Evolutionary conservation across 306 rosid species (phyloP), one percentile per base, ranked within the genome.

Genomic region (Hippophae tibetana): DNA sequence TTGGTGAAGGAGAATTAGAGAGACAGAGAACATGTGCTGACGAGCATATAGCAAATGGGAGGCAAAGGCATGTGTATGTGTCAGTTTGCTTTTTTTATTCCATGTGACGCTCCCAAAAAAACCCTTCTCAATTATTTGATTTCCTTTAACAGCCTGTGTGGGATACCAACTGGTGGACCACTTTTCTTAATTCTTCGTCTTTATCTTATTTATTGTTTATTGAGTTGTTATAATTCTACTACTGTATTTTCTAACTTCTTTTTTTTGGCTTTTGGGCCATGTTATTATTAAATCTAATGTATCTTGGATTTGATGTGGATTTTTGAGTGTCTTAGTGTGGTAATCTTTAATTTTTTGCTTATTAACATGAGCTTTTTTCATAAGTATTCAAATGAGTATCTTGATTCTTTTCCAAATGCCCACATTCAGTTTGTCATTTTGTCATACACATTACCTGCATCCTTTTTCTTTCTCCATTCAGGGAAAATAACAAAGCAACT

Each of bases 21-120:
- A 83, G 85, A 84, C 82, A 84, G 74, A 76, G 57, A 82, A 60
- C 93, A 31, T 31, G 38, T 31, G 38, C 38, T 31, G 38, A 79
- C 78, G 87, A 79, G 86, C 82, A 73, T 57, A 79, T 83, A 82
- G 23, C 73, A 78, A 76, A 55, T 68, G 76, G 89, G 84, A 73
- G 76, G 84, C 90, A 86, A 67, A 67, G 79, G 88, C 97, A 84
- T 84, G 95, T 82, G 92, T 78, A 65, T 54, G 78, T 86, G 94
- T 86, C 90, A 90, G 94, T 67, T 74, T 82, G 46, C 54, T 5
- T 7, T 13, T 41, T 27, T 7, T 1, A 7, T 70, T 65, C 84
- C 95, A 84, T 89, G 95, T 89, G 93, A 84, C 71, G 8, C 81
- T 31, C 64, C 54, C 81, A 75, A 69, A 66, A 65, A 78, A 70